Evolutionary conservation across 352 stramenopile genomes (phyloP), one percentile per base, ranked within the genome.

Genomic region (Pythium grandisporangium): DNA sequence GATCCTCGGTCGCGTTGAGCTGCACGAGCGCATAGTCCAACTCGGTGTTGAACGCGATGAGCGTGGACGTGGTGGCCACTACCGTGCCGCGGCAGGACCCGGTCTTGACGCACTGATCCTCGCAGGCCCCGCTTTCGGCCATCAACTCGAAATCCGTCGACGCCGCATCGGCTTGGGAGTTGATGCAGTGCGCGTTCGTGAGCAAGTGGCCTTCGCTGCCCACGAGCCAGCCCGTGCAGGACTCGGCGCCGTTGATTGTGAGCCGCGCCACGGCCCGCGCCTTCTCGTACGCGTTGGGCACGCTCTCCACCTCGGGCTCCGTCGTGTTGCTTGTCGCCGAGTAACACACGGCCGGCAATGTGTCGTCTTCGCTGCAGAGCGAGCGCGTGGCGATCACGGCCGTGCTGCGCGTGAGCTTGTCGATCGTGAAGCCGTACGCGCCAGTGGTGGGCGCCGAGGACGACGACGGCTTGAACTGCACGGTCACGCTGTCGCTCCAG

Each of bases 21-120:
- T 77, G 74, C 22, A 80, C 38, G 7, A 80, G 44, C 20, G 67
- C 45, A 45, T 73, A 80, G 48, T 77, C 67, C 14, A 63, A 42
- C 2, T 35, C 33, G 6, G 30, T 19, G 41, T 58, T 45, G 10
- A 42, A 48, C 5, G 43, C 32, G 3, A 77, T 29, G 6, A 69
- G 48, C 10, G 45, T 58, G 12, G 56, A 37, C 2, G 39, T 55
- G 2, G 61, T 65, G 7, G 63, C 61, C 4, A 48, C 60, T 1
- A 63, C 30, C 3, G 20, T 37, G 16, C 61, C 61, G 8, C 21
- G 29, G 45, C 53, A 73, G 16, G 48, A 47, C 23, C 27, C 35
- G 20, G 33, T 44, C 23, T 5, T 25, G 14, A 55, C 17, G 47
- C 65, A 72, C 38, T 65, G 39, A 3, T 55, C 43, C 1, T 45